Evolutionary conservation across 2,329 filamentous ascomycete species (phyloP).

Genomic region (Drechslerella coelobrocha): DNA sequence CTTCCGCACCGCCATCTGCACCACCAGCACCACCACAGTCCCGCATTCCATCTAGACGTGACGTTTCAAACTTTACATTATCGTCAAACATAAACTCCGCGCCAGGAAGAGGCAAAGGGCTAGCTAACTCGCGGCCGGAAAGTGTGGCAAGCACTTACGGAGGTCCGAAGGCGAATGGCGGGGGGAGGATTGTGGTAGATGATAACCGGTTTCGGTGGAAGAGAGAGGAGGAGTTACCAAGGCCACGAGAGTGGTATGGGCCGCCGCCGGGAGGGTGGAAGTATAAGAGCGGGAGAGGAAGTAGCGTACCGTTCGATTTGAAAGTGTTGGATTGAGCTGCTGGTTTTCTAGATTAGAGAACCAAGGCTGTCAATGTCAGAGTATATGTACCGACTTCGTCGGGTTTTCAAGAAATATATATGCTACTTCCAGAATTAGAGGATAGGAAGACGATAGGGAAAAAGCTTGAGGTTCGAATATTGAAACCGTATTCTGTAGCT

Average conservation of each 20-base stretch:
- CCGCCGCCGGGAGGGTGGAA: conserved; percentile 66
- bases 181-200: conserved; percentile 67
- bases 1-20: conserved; percentile 54
- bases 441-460: too few species aligned
- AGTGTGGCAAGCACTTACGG: conserved; percentile 27
- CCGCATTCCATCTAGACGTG: conserved; percentile 56
- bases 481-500: background rate
- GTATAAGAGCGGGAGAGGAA: conserved; percentile 89
- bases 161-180: conserved; percentile 38
- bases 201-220: conserved; percentile 88
- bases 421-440: too few species aligned
- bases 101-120: conserved; percentile 30
- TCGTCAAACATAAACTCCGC: conserved; percentile 53
- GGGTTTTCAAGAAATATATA: too few species aligned
- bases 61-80: conserved; percentile 57
- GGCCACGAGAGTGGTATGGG: conserved; percentile 79
- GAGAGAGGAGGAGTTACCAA: conserved; percentile 79
- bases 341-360: background rate
- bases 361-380: background rate
- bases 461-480: background rate
- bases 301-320: conserved; percentile 90
- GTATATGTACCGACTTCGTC: background rate
- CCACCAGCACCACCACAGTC: conserved; percentile 57
- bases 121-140: conserved; percentile 35
- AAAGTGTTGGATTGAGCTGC: conserved; percentile 61